Evolutionary conservation across 2,329 filamentous ascomycete species (phyloP).

Genomic region (Ascochyta lentis): DNA sequence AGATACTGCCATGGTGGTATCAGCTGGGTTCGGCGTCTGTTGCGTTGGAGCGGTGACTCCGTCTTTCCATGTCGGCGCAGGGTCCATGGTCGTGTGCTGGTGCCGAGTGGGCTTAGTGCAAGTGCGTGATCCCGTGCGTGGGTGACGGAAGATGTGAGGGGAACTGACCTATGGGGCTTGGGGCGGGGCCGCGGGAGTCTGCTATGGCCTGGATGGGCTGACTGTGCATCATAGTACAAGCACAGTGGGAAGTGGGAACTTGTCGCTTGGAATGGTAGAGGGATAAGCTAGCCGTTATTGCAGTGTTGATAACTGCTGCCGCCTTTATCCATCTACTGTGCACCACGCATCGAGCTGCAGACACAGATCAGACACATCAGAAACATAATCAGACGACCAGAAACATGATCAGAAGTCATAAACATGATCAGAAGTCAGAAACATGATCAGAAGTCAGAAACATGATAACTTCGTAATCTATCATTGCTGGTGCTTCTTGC

Average conservation of each 20-base stretch:
- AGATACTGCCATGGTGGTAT: slow-evolving; percentile 3
- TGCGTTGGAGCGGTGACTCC: no score
- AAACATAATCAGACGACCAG: no score
- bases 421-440: no score
- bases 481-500: slow-evolving; percentile 13
- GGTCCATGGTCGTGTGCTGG: no score
- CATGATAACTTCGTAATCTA: slow-evolving; percentile 2
- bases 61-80: no score
- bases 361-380: no score
- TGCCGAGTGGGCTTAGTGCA: not conserved
- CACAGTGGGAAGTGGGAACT: no score
- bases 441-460: not conserved
- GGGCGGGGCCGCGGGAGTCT: not conserved
- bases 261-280: no score
- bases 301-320: not conserved
- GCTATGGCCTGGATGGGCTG: not conserved
- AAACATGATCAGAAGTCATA: no score
- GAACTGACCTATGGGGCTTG: slow-evolving; percentile 4
- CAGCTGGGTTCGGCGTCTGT: not conserved
- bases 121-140: slow-evolving; percentile 20
- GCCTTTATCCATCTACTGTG: no score
- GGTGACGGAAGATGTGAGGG: slow-evolving; percentile 16
- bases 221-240: no score
- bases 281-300: not conserved
- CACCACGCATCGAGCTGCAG: no score